Conservation (phyloP, 2,329 filamentous ascomycete genomes). For the Pseudogymnoascus sp. region DNA sequence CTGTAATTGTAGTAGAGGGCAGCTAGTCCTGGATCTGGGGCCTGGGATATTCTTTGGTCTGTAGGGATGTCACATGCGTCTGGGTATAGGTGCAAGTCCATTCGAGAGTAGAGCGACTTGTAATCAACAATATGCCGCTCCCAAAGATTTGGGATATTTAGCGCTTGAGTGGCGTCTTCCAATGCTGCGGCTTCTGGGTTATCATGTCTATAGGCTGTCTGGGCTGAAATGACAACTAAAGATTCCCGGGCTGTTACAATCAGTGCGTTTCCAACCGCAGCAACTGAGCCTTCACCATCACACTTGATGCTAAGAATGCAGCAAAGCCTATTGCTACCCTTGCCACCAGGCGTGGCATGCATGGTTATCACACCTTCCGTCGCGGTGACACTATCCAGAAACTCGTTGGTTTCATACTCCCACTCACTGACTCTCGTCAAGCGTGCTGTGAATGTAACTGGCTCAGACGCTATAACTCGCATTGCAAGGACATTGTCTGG, state of each 20-base stretch:
- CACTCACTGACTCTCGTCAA: constrained; percentile 33
- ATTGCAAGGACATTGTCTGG: constrained; percentile 34
- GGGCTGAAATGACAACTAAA: constrained; percentile 31
- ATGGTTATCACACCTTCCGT: constrained; percentile 30
- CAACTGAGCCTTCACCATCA: constrained; percentile 24
- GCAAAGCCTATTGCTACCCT: constrained; percentile 28
- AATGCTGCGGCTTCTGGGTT: constrained; percentile 25
- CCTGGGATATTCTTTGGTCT: constrained; percentile 23
- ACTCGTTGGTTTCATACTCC: constrained; percentile 36
- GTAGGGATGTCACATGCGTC: constrained; percentile 25
- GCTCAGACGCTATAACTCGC: constrained; percentile 19
- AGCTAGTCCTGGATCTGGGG: constrained; percentile 19
- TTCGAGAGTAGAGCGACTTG: constrained; percentile 26
- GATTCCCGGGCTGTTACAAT: constrained; percentile 30
- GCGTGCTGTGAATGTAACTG: constrained; percentile 23
- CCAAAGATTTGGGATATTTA: constrained; percentile 20
- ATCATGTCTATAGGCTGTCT: constrained; percentile 31
- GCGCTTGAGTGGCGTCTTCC: constrained; percentile 18
- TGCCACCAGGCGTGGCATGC: constrained; percentile 33
- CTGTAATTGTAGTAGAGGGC: constrained; percentile 33
- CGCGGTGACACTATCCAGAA: constrained; percentile 31
- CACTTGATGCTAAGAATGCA: constrained; percentile 27
- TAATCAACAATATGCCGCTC: constrained; percentile 31
- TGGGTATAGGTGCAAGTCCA: constrained; percentile 26
- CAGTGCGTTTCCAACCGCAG: constrained; percentile 29